phyloP scores from a whole-genome alignment of 1,139 yeast genomes.

The Yamadazyma diospyri region DNA sequence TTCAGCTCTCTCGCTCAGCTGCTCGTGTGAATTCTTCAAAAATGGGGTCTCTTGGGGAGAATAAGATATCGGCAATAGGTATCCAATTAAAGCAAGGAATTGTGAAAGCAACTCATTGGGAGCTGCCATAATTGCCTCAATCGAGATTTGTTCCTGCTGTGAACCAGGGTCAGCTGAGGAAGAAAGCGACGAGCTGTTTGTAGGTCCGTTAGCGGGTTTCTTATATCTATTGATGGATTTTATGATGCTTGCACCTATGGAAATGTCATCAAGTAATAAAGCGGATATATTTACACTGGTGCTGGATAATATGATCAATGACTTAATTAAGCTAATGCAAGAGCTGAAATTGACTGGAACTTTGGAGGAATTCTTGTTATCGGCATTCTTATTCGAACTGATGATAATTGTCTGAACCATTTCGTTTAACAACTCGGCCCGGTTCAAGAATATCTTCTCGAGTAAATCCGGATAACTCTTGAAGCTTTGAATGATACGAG shows the following conservation, averaged over 20 bases:
- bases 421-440: constrained; percentile 24
- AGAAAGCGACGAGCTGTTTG: constrained; percentile 2
- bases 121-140: constrained; percentile 72
- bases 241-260: constrained; percentile 41
- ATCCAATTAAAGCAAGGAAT: constrained; percentile 54
- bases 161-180: not conserved
- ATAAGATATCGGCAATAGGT: constrained; percentile 51
- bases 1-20: constrained; percentile 21
- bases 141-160: constrained; percentile 31
- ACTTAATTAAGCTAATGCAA: constrained; percentile 39
- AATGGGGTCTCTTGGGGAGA: constrained; percentile 29
- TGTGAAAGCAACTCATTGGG: constrained; percentile 64
- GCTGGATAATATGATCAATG: constrained; percentile 37
- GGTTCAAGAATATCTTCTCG: constrained; percentile 41
- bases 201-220: constrained; percentile 14
- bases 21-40: constrained; percentile 23
- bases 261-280: constrained; percentile 35
- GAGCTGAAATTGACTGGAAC: constrained; percentile 27
- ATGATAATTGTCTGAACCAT: constrained; percentile 24
- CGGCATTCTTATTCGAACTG: constrained; percentile 25
- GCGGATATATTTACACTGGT: constrained; percentile 40
- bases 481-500: constrained; percentile 58
- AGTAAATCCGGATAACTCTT: constrained; percentile 41
- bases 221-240: constrained; percentile 42
- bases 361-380: constrained; percentile 15